A percentile compares a stretch with the other conserved stretches of the same genome.
Conservation (phyloP, 768 basidiomycete genomes). For the Kwoniella newhampshirensis region DNA sequence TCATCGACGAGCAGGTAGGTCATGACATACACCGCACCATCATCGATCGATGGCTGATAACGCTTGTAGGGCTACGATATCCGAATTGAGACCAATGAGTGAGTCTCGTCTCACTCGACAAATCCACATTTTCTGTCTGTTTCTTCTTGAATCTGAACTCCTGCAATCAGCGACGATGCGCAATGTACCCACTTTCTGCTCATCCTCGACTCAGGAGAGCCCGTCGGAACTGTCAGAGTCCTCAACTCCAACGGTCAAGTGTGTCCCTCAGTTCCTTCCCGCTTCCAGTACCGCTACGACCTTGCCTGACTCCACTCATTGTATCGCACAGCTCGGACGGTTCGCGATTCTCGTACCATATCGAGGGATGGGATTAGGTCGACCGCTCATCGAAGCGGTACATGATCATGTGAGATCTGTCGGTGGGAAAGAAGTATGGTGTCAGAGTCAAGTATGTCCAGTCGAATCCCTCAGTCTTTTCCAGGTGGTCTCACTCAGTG, state of each 20-base stretch:
- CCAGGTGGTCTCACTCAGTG: too few species aligned
- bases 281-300: too few species aligned
- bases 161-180: constrained; percentile 19
- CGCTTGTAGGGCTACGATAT: constrained; percentile 18
- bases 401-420: constrained; percentile 18
- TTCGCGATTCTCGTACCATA: constrained; percentile 19
- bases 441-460: constrained; percentile 24
- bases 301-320: too few species aligned
- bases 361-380: constrained; percentile 19
- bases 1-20: constrained; percentile 24
- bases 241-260: constrained; percentile 17
- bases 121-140: neutral
- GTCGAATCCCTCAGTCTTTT: neutral
- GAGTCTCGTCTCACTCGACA: neutral
- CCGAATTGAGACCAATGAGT: constrained; percentile 24
- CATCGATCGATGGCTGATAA: neutral
- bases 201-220: neutral
- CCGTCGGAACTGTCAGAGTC: constrained; percentile 20
- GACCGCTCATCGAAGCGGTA: constrained; percentile 17
- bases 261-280: neutral
- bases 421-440: constrained; percentile 24
- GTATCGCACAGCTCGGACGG: constrained; percentile 21
- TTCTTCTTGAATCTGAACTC: too few species aligned
- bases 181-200: constrained; percentile 27
- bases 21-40: neutral